Base-by-base conservation (phyloP, 768 basidiomycete species). In the Aureoboletus auriporus region DNA sequence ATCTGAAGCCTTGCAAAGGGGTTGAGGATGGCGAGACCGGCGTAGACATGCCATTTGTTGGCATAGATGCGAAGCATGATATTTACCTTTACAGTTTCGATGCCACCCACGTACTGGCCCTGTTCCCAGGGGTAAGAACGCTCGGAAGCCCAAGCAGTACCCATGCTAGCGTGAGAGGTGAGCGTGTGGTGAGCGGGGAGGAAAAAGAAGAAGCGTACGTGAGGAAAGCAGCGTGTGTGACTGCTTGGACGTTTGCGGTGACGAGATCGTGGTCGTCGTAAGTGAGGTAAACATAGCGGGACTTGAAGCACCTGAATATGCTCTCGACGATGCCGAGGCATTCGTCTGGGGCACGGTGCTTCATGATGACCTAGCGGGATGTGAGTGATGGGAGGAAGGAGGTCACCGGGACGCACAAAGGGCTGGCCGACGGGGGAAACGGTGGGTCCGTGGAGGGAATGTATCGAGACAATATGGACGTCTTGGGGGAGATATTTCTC, bases 1-100 rank as follows among this genome's bases (percentile, higher is more conserved):
- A 99, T 97, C 64, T 97, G 95, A 1, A 76, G 66, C 36, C 80
- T 79, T 0, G 96, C 96, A 10, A 78, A 84, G 5, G 96, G 95
- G 68, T 99, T 98, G 53, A 99, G 79, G 64, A 98, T 91, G 1
- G 95, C 95, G n/a, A 99, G 80, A 2, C 96, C 95, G 12, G 95
- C 95, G 65, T 99, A 99, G 62, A 99, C 95, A 69, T 99, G 95
- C 93, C 93, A 99, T 52, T 93, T 87, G 67, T 93, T 96, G 38
- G 91, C 80, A 69, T 97, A 99, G 60, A 99, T 98, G 0, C 96
- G 90, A 16, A 96, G 79, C 53, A 89, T 84, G 67, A 97, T 86
- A 75, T 99, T 99, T 59, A 66, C 93, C 70, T 99, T 99, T 58
- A 93, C 93, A 2, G 92, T 94, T 67, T 99, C 96, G 58, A 99